Base-by-base conservation (phyloP, 2,329 filamentous ascomycete genomes). In the Cordyceps cicadae region DNA sequence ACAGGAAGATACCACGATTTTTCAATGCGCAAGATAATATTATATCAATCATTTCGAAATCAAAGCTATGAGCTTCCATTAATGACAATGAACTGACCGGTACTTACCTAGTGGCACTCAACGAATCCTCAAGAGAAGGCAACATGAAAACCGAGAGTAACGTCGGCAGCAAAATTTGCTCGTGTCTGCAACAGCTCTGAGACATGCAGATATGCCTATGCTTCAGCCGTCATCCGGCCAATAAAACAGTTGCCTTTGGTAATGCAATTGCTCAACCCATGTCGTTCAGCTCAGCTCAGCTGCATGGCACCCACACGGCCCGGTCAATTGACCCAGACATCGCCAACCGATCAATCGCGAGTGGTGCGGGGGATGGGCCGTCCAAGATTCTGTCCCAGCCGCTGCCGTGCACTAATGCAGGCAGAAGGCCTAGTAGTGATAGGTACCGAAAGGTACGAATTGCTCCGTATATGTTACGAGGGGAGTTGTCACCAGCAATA, bases 341-440 rank as follows among this genome's bases (percentile, higher is more conserved):
- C 29, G 17, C 17, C 26, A 26, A 49, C 49, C 39, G 57, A 59
- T 59, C 49, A 48, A 34, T 51, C 46, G 45, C 34, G 14, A 50
- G 45, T 34, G 37, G 55, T 52, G 48, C 26, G 24, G 49, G 57
- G 49, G 50, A 59, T 19, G 57, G 41, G 57, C 57, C 57, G 57
- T 11, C 21, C 56, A 24, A 32, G 49, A 52, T 45, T 45, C 29
- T 37, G 49, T 29, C 43, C 32, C 41, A 53, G 45, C n/a, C 19
- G 43, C 21, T 46, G 46, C 19, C 41, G 57, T 41, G 29, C 50
- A 59, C 50, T 59, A 53, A 53, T 59, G 57, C 57, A 59, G 4
- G 57, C 29, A 46, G 8, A n/a, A 29, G 29, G 8, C 8, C 43
- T 9, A 19, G 43, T n/a, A 21, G 21, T 15, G 45, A 21, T 14